Evolutionary conservation across 345 rosid species (phyloP), one percentile per base, ranked within the genome.

Genomic region (Atalantia buxifolia): DNA sequence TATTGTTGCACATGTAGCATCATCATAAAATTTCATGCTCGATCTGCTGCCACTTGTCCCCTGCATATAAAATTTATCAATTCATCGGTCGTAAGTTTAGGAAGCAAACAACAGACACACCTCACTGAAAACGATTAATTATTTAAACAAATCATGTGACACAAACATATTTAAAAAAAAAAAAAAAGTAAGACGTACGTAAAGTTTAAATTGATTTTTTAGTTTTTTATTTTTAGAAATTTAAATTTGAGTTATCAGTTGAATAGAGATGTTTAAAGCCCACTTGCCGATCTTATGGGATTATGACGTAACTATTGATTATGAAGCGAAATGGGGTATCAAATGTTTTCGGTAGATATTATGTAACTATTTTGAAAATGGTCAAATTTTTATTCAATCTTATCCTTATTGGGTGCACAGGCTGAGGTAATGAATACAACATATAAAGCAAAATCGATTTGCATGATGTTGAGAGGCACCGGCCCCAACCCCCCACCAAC

Each of bases 391-490:
- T 12, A 22, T 25, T 69, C 82, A 36, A 78, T 66, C 78, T 82
- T 80, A 82, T 85, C 87, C 55, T 45, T 22, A 22, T 1, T 2
- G 33, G 76, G 71, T 33, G 45, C 71, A 22, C 3, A 13, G 71
- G 78, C 67, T 79, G 81, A 69, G 64, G 81, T 28, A 72, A 68
- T 13, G 40, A 31, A 53, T 53, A 50, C 38, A 53, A 50, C 48
- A 53, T 64, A 35, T 56, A 77, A 77, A n/a, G 80, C 28, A 40
- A 53, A 30, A 27, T 35, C 25, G 4, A 62, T 7, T 55, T 30
- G 68, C 81, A 30, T 71, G 80, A 82, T 64, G 75, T 45, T 78
- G 88, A 80, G n/a, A 78, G 31, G 79, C 85, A 78, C 81, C 40
- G 9, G 14, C 5, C 30, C 80, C 25, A 40, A 74, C 65, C n/a